Conservation (phyloP, 192 early-diverging fungal species). For the Gryganskiella cystojenkinii region DNA sequence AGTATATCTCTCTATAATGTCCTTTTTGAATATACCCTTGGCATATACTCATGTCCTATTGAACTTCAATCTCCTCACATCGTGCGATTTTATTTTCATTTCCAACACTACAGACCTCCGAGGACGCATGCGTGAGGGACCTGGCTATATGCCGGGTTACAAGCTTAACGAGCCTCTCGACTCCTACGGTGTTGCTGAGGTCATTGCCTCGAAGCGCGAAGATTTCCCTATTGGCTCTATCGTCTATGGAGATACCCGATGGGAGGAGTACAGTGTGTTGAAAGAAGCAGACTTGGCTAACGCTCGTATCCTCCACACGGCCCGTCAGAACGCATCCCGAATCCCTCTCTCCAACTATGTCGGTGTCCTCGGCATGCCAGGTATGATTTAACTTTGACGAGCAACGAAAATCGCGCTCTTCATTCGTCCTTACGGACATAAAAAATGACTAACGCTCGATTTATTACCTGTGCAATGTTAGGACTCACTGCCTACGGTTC, state of each 20-base stretch:
- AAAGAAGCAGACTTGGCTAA: conserved; percentile 27
- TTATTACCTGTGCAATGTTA: conserved; percentile 3
- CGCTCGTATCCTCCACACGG: conserved; percentile 48
- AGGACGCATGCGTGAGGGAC: conserved; percentile 65
- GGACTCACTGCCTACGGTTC: conserved; percentile 17
- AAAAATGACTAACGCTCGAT: too few species aligned
- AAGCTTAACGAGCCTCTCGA: conserved; percentile 69
- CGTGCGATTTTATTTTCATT: background rate
- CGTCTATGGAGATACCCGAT: conserved; percentile 64
- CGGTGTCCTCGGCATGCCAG: conserved; percentile 50
- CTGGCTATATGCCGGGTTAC: conserved; percentile 61
- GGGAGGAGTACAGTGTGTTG: conserved; percentile 65
- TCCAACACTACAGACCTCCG: conserved; percentile 18
- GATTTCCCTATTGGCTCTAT: conserved; percentile 69
- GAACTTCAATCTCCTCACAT: background rate
- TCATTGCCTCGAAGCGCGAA: conserved; percentile 69
- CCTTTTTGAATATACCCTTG: background rate
- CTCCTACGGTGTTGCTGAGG: conserved; percentile 69
- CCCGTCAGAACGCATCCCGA: conserved; percentile 28
- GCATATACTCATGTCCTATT: background rate
- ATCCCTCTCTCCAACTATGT: conserved; percentile 69
- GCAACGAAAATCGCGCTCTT: background rate
- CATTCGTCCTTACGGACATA: background rate
- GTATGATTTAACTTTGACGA: background rate
- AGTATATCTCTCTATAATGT: conserved; percentile 54